Evolutionary conservation across 345 rosid species (phyloP).

Genomic region (Populus ilicifolia): DNA sequence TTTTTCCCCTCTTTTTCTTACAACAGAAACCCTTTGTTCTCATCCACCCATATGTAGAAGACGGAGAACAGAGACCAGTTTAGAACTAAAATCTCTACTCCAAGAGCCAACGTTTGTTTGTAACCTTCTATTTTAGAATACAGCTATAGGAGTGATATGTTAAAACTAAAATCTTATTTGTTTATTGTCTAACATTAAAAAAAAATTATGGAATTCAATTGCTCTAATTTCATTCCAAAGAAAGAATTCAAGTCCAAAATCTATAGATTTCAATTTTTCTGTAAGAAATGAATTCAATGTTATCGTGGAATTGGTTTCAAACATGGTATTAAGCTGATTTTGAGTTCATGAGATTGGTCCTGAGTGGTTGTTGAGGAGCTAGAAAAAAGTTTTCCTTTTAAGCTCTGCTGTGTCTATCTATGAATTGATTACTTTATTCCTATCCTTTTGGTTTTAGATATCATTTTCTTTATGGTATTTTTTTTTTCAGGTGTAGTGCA

Average conservation of each 20-base stretch:
- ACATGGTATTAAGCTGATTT: not conserved
- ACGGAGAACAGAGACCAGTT: not conserved
- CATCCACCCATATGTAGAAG: not conserved
- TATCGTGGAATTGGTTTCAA: not conserved
- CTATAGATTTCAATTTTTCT: not conserved
- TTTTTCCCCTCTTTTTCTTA: no score
- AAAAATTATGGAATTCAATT: not conserved
- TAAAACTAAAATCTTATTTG: not conserved
- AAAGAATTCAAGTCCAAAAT: not conserved
- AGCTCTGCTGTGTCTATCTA: not conserved
- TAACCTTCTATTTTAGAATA: not conserved
- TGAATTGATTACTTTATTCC: not conserved
- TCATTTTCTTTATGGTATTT: not conserved
- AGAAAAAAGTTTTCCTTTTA: not conserved
- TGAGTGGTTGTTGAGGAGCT: not conserved
- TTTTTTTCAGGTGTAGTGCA: constrained; percentile 8
- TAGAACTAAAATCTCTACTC: not conserved
- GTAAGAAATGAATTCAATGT: not conserved
- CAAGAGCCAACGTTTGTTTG: not conserved
- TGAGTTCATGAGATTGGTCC: not conserved
- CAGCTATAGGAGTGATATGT: not conserved
- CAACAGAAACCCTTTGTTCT: not conserved
- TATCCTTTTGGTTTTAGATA: not conserved
- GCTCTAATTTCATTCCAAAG: not conserved
- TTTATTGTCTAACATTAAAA: not conserved